Evolutionary conservation across 495 filamentous ascomycete species (phyloP), one percentile per base, ranked within the genome.

Genomic region (Cairneyella variabilis): DNA sequence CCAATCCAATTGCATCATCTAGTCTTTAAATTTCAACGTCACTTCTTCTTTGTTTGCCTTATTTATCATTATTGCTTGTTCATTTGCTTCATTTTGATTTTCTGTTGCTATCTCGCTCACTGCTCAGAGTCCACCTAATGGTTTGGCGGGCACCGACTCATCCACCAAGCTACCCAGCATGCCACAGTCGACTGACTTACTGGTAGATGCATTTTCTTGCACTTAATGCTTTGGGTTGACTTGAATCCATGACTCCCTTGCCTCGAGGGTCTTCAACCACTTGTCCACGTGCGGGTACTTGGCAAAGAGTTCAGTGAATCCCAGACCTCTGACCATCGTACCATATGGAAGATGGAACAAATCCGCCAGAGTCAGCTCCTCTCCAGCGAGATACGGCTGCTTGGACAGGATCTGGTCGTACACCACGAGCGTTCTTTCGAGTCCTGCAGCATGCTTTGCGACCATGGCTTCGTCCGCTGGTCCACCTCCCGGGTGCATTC

Each of bases 361-460:
- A 54, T 68, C 61, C 11, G 49, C 65, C 12, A 68, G 32, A 36
- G 63, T 59, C 41, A 66, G 21, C 52, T 68, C 56, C 22, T 64
- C 49, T 25, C 65, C 65, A 23, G 61, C 61, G 18, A 68, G 61
- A 56, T 68, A 66, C 34, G 58, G 52, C 40, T 62, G 58, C 21
- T 64, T 62, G n/a, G 56, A 21, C 11, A 68, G 56, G 41, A 66
- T 46, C 21, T 25, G 17, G 11, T 66, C 62, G 40, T 66, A 66
- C n/a, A 52, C 56, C 18, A 39, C 41, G 17, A 64, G 27, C 7
- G 49, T 55, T 11, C 28, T 49, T 30, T 66, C 64, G 5, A 64
- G 56, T 41, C 20, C 12, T 18, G 30, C 41, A n/a, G 27, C 48
- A 21, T 44, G 37, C 41, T 64, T 44, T 12, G 32, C 51, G 17